Conservation (phyloP, 306 rosid genomes). For the Coriaria nepalensis region DNA sequence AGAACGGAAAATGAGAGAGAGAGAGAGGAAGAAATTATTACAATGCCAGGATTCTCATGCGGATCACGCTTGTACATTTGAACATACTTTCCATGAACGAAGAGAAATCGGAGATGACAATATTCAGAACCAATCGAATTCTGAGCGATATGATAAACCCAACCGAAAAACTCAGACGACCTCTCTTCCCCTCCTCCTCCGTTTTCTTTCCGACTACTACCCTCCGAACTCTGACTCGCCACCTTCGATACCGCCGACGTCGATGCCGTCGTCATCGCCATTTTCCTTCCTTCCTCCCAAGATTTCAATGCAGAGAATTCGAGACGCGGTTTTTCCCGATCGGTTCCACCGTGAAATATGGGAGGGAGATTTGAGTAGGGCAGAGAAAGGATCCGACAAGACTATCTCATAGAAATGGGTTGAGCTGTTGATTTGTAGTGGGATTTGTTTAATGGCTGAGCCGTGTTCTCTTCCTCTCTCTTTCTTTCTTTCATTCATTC, state of each 20-base stretch:
- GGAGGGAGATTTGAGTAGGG: too few relatives aligned
- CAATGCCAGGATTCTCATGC: conserved; percentile 64
- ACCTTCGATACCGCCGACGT: conserved; percentile 7
- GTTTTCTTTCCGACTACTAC: conserved; percentile 6
- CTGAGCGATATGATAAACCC: conserved; percentile 76
- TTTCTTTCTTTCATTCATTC: too few relatives aligned
- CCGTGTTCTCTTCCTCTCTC: too few relatives aligned
- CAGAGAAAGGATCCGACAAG: too few relatives aligned
- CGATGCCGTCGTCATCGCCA: conserved; percentile 7
- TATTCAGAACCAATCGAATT: conserved; percentile 80
- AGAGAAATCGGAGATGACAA: conserved; percentile 61
- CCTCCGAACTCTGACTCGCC: conserved; percentile 22
- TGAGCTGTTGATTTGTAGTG: too few relatives aligned
- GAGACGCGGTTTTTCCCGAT: too few relatives aligned
- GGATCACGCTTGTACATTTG: conserved; percentile 87
- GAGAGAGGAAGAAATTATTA: conserved; percentile 13
- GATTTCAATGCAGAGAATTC: background rate
- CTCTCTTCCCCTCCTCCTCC: conserved; percentile 29
- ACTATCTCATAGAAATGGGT: too few relatives aligned
- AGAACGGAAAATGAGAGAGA: background rate
- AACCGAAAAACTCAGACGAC: conserved; percentile 54
- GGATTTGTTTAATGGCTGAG: too few relatives aligned
- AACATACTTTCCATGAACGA: conserved; percentile 54
- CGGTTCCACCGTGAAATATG: too few relatives aligned
- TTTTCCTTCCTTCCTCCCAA: background rate